Evolutionary conservation across 2,329 filamentous ascomycete genomes (phyloP), one percentile per base, ranked within the genome.

Genomic region (Colletotrichum sojae): DNA sequence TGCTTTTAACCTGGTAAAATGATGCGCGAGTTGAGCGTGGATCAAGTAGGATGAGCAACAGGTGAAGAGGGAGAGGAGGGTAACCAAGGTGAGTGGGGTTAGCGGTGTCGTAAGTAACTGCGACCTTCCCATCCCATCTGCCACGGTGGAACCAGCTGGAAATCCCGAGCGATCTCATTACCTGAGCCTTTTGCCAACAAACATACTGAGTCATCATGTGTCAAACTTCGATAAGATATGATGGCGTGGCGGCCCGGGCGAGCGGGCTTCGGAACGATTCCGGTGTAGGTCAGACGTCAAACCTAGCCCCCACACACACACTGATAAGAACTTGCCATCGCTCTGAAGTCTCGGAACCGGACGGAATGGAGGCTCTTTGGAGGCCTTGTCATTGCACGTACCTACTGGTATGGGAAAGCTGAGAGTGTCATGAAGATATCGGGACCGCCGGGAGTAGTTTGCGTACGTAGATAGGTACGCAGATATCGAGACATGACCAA

Each of bases 291-390:
- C 31, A 51, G 43, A 40, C 45, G 52, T 63, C 52, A 51, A 63
- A 8, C 31, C 43, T 4, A 25, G 22, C 22, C 58, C 62, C 61
- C 62, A 53, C 62, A 58, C 45, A 58, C 10, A 58, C 53, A 64
- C 10, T 58, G 62, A 64, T 58, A 64, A 64, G 62, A n/a, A 36
- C 31, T 36, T 36, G 31, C 31, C 31, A 25, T 36, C 8, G 31
- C 2, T 10, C 2, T 36, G 10, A 8, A 9, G 36, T 31, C n/a
- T 57, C 45, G 62, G 53, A 64, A 64, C 13, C 31, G 10, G 25
- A 10, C 45, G 45, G 45, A 48, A 48, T 15, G 12, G 13, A 4
- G 3, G 31, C 31, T 43, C 4, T n/a, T 43, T 40, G 39, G n/a
- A 48, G 18, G 45, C 45, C 16, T n/a, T 25, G 22, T 25, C 22